Evolutionary conservation across 1,284 basidiomycete genomes (phyloP).

Genomic region (Clitocybe nebularis): DNA sequence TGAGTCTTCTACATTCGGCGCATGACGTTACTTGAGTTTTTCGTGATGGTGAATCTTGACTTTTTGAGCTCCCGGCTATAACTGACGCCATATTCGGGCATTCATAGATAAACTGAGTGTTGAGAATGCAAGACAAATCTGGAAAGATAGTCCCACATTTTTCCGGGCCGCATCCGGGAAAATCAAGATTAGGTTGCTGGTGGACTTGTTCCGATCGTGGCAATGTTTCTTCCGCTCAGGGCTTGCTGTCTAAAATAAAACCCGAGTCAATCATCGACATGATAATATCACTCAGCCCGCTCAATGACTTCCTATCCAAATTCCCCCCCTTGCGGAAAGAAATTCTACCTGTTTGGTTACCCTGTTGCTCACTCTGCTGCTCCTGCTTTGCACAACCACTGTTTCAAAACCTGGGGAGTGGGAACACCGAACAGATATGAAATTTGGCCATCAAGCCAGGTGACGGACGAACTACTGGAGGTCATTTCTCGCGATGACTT

Average conservation of each 20-base stretch:
- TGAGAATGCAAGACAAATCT: too few species aligned
- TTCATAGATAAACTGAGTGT: too few species aligned
- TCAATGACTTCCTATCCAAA: too few species aligned
- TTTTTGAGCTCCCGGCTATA: too few species aligned
- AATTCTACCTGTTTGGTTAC: conserved; percentile 30
- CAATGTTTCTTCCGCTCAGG: conserved; percentile 4
- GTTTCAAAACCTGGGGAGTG: conserved; percentile 23
- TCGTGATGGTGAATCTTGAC: too few species aligned
- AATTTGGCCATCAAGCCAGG: conserved; percentile 29
- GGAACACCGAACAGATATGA: conserved; percentile 22
- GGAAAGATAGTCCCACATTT: too few species aligned
- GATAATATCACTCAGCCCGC: not conserved
- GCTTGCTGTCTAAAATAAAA: not conserved
- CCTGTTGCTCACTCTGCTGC: conserved; percentile 33
- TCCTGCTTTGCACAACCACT: conserved; percentile 30
- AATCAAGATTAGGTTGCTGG: too few species aligned
- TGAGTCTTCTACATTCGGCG: too few species aligned
- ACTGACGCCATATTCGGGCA: too few species aligned
- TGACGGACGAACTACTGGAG: conserved; percentile 27
- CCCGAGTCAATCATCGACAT: not conserved
- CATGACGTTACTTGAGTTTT: too few species aligned
- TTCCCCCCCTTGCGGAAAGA: conserved; percentile 18
- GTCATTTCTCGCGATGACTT: conserved; percentile 23
- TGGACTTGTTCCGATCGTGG: conserved; percentile 1
- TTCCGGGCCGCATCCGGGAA: too few species aligned